Percentiles rank a stretch among this genome's conserved stretches.
Evolutionary conservation across 768 basidiomycete genomes (phyloP).

Genomic region (Suillus ampliporus): DNA sequence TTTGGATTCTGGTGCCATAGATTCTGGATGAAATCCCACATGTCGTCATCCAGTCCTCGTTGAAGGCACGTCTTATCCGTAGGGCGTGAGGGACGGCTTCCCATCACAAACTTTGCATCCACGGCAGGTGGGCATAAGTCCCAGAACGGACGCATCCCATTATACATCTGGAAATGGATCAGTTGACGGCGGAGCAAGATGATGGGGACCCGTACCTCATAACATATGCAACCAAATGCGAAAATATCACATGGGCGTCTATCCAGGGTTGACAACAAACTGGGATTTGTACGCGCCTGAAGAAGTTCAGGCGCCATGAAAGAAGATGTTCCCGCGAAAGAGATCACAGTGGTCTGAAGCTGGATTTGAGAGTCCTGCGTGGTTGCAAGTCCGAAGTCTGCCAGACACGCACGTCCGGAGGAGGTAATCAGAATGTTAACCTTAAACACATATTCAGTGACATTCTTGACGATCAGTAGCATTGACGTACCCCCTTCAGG

Average conservation of each 20-base stretch:
- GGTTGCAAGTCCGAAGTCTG: slow-evolving; percentile 37
- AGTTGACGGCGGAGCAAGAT: not conserved
- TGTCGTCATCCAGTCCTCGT: slow-evolving; percentile 35
- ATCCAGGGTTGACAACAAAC: slow-evolving; percentile 23
- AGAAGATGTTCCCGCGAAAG: slow-evolving; percentile 27
- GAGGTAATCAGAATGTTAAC: slow-evolving; percentile 34
- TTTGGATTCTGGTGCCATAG: slow-evolving; percentile 36
- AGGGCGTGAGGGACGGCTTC: slow-evolving; percentile 25
- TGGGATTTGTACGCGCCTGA: slow-evolving; percentile 8
- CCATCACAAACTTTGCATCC: slow-evolving; percentile 23
- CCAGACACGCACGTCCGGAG: slow-evolving; percentile 35
- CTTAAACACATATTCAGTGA: slow-evolving; percentile 15
- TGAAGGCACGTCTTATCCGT: slow-evolving; percentile 8
- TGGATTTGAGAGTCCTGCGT: slow-evolving; percentile 22
- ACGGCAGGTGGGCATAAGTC: slow-evolving; percentile 20
- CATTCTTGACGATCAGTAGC: not conserved
- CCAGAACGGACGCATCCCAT: slow-evolving; percentile 32
- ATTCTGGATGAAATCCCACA: slow-evolving; percentile 36
- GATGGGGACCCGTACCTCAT: slow-evolving; percentile 32
- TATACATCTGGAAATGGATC: slow-evolving; percentile 31
- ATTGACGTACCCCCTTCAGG: slow-evolving; percentile 45
- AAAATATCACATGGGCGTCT: slow-evolving; percentile 41
- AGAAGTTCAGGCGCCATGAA: slow-evolving; percentile 38
- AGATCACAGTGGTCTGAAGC: slow-evolving; percentile 20
- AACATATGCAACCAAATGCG: slow-evolving; percentile 39